Base-by-base conservation (phyloP, 1,284 basidiomycete species). In the Papiliotrema fonsecae region DNA sequence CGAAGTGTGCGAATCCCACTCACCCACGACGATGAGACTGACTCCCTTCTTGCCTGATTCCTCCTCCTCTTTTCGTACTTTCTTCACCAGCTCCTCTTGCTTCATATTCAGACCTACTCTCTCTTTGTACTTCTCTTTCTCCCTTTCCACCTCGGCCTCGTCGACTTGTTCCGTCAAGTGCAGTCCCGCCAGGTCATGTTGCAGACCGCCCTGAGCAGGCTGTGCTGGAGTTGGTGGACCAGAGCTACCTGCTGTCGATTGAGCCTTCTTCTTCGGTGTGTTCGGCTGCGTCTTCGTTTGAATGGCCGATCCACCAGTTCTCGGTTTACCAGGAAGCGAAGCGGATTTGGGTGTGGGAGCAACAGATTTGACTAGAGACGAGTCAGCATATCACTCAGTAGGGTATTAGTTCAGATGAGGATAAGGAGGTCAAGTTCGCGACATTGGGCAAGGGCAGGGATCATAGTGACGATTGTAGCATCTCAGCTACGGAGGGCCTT, bases 1-100 rank as follows among this genome's bases (percentile, higher is more conserved):
- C 27, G 21, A 19, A 6, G 14, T 18, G 21, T 4, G 9, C 25
- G 30, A 0, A 6, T 16, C 22, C 7, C 10, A 76, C 82, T 60
- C 69, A 93, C 93, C 94, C 45, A 98, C 86, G 34, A 98, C 91
- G 18, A 98, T 87, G 56, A 98, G 75, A 66, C 86, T 94, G 40
- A 97, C 76, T 30, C 78, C 81, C 61, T 82, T 84, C 72, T 85
- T 89, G 22, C 77, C 79, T 22, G 75, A 75, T 43, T 77, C 75
- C 26, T 78, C 78, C 54, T 80, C 76, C 18, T 77, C 77, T 42
- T 82, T 79, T 55, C 76, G 81, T 2, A 85, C 88, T 73, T 96
- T 88, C 55, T 88, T 87, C 14, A 97, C 69, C 44, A 97, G 75
- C 67, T 87, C 92, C 67, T 90, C 91, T 57, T 82, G 80, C 13